phyloP scores from a whole-genome alignment of 768 basidiomycete species.

The Pilatotrama ljubarskyi region DNA sequence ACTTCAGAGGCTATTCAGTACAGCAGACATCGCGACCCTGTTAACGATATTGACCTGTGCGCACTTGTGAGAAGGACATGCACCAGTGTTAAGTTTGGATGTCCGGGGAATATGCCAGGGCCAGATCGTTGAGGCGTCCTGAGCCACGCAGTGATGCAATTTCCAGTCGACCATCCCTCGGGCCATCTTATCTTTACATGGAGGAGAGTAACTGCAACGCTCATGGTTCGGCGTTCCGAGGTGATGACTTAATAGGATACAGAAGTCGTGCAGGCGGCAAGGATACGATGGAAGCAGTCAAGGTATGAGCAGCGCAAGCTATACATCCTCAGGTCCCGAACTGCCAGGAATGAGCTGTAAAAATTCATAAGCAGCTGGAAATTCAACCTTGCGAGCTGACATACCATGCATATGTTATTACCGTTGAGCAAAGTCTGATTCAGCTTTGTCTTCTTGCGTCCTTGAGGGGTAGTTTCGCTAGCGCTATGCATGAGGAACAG shows the following conservation, averaged over 20 bases:
- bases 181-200: too few species aligned
- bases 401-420: conserved; percentile 95
- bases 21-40: too few species aligned
- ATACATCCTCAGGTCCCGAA: conserved; percentile 56
- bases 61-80: too few species aligned
- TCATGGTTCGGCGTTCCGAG: not conserved
- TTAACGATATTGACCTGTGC: too few species aligned
- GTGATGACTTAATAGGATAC: not conserved
- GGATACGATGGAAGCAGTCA: not conserved
- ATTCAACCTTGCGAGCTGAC: conserved; percentile 2
- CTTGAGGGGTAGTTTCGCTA: conserved; percentile 86
- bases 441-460: conserved; percentile 76
- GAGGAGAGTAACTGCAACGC: too few species aligned
- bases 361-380: not conserved
- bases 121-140: too few species aligned
- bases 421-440: conserved; percentile 90
- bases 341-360: conserved; percentile 65
- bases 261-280: not conserved
- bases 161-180: too few species aligned
- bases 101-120: too few species aligned
- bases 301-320: not conserved
- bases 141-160: too few species aligned
- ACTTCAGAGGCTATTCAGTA: too few species aligned
- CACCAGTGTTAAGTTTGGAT: too few species aligned
- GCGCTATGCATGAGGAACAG: not conserved